Conservation (phyloP, 495 filamentous ascomycete species). For the Coniosporium apollinis region DNA sequence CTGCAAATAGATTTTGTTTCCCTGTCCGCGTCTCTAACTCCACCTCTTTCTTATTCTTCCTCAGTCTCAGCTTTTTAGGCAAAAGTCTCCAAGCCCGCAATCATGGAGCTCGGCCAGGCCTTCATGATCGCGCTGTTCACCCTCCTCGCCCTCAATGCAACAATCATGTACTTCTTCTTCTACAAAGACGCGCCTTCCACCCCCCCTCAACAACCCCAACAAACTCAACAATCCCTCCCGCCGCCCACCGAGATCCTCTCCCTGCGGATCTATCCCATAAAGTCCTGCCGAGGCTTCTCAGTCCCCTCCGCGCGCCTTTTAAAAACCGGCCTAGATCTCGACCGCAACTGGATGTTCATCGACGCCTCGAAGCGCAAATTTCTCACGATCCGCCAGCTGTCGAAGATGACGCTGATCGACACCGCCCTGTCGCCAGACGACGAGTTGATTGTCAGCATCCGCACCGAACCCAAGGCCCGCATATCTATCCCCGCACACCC, state of each 20-base stretch:
- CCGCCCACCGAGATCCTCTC: slow-evolving; percentile 18
- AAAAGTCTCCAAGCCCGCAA: too few relatives aligned
- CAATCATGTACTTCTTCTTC: too few relatives aligned
- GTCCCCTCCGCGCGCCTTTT: slow-evolving; percentile 14
- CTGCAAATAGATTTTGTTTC: too few relatives aligned
- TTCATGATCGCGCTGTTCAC: too few relatives aligned
- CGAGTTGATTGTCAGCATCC: slow-evolving; percentile 14
- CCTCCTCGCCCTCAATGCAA: too few relatives aligned
- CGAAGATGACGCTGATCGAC: slow-evolving; percentile 25
- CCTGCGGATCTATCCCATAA: slow-evolving; percentile 25
- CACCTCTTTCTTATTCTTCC: too few relatives aligned
- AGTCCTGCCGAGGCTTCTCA: slow-evolving; percentile 25
- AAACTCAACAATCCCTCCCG: too few relatives aligned
- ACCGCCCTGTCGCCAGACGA: slow-evolving; percentile 16
- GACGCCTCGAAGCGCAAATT: slow-evolving; percentile 19
- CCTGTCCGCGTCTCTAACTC: too few relatives aligned
- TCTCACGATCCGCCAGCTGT: slow-evolving; percentile 23
- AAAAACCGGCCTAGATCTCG: slow-evolving; percentile 22
- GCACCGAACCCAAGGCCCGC: slow-evolving; percentile 6
- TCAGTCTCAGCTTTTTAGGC: too few relatives aligned
- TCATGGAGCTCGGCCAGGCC: too few relatives aligned
- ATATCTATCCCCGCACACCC: slow-evolving; percentile 23
- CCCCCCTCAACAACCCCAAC: too few relatives aligned
- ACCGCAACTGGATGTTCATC: slow-evolving; percentile 29
- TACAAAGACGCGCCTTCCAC: too few relatives aligned